Percentiles rank a stretch among this genome's conserved stretches.
These are phyloP conservation scores for Leishmania tarentolae DNA, from an alignment of 208 protist genomes.

Conservation along the genomic window DNA sequence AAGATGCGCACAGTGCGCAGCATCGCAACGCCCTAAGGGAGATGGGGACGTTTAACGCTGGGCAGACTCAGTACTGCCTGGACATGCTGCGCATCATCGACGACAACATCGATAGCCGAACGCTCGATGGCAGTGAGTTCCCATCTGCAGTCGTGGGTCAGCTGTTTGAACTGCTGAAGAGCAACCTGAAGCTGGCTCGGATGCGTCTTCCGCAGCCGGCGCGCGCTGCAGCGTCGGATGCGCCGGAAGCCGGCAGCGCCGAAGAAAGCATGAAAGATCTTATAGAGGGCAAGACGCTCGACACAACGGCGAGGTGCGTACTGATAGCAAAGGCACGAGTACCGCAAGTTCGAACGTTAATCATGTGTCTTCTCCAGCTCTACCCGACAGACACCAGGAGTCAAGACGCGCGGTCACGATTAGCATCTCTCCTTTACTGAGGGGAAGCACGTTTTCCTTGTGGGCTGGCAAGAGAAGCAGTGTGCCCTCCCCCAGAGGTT, in stretches of 20 bases:
- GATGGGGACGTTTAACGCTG: conserved; percentile 36
- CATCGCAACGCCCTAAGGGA: conserved; percentile 28
- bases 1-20: conserved; percentile 4
- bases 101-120: conserved; percentile 54
- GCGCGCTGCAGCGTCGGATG: background rate
- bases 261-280: conserved; percentile 7
- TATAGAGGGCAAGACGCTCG: conserved; percentile 22
- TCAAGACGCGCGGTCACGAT: conserved; percentile 59
- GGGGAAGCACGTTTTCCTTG: background rate
- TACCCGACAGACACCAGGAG: conserved; percentile 65
- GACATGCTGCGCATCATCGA: conserved; percentile 49
- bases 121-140: conserved; percentile 35
- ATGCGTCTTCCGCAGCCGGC: conserved; percentile 6
- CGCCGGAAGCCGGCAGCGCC: conserved; percentile 1
- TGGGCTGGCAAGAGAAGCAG: background rate
- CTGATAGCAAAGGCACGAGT: conserved; percentile 41
- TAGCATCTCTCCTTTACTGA: conserved; percentile 79
- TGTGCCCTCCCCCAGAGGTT: background rate
- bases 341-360: conserved; percentile 55
- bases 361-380: conserved; percentile 70
- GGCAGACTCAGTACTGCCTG: conserved; percentile 33
- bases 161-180: conserved; percentile 47
- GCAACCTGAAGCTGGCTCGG: conserved; percentile 27
- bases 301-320: conserved; percentile 31
- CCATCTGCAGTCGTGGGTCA: conserved; percentile 42